Percentiles rank a stretch among this genome's conserved stretches.
Conservation (phyloP, 768 basidiomycete genomes). For the Mycena sanguinolenta region DNA sequence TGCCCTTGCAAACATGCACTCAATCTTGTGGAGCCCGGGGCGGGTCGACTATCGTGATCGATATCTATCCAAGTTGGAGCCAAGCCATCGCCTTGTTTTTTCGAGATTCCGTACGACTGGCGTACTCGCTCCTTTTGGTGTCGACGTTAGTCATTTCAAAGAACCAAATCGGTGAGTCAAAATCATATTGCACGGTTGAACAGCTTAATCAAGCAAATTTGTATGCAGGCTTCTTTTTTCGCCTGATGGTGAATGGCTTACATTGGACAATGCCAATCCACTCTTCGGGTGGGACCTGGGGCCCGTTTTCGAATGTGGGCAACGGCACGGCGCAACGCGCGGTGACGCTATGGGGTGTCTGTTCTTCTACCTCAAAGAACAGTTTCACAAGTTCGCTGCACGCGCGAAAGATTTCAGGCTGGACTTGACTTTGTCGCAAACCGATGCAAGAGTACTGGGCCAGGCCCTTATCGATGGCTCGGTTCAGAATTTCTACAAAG, state of each 20-base stretch:
- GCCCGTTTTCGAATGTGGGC: conserved; percentile 54
- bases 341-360: conserved; percentile 57
- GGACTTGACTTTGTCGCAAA: conserved; percentile 56
- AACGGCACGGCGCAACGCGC: conserved; percentile 48
- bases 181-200: neutral
- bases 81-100: conserved; percentile 55
- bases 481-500: conserved; percentile 52
- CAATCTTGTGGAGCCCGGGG: neutral
- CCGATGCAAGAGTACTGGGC: conserved; percentile 58
- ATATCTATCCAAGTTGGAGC: conserved; percentile 53
- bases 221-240: conserved; percentile 58
- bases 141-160: conserved; percentile 49
- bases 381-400: conserved; percentile 53
- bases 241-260: conserved; percentile 60
- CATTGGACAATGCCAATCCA: conserved; percentile 55
- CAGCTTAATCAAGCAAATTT: neutral
- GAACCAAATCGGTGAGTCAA: conserved; percentile 55
- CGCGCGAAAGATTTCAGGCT: conserved; percentile 53
- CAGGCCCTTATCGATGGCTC: conserved; percentile 54
- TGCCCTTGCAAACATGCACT: conserved; percentile 1
- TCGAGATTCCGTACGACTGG: conserved; percentile 55
- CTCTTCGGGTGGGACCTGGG: conserved; percentile 65
- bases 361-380: conserved; percentile 59
- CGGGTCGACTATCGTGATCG: conserved; percentile 59
- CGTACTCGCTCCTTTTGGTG: conserved; percentile 53